Evolutionary conservation across 1,139 yeast genomes (phyloP).

Genomic region (Taphrina sp.): DNA sequence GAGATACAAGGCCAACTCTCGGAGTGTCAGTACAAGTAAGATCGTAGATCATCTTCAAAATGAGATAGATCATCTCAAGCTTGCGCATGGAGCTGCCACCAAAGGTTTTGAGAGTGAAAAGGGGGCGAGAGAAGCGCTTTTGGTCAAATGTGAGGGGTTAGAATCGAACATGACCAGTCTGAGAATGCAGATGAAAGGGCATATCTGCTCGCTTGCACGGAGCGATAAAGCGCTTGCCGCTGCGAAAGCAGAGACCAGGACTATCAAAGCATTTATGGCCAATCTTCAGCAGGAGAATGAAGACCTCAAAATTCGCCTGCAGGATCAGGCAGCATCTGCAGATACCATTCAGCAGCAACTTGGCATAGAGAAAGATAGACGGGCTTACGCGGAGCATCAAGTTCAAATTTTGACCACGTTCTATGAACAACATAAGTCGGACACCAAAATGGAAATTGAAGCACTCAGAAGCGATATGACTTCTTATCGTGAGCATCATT

Average conservation of each 20-base stretch:
- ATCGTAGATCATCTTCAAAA: conserved; percentile 33
- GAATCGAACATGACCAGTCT: conserved; percentile 27
- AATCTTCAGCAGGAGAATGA: no score
- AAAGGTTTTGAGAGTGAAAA: conserved; percentile 24
- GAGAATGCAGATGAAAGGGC: conserved; percentile 17
- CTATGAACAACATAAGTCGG: no score
- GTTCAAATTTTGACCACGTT: no score
- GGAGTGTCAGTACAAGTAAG: conserved; percentile 23
- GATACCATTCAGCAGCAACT: no score
- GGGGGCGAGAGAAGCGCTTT: conserved; percentile 25
- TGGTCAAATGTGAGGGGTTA: conserved; percentile 11
- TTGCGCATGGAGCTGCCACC: conserved; percentile 21
- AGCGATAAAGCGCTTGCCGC: conserved; percentile 20
- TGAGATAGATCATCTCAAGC: conserved; percentile 27
- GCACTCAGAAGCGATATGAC: no score
- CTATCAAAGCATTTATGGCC: no score
- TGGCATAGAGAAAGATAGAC: no score
- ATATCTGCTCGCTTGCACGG: conserved; percentile 1
- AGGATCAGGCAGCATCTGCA: no score
- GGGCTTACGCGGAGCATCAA: no score
- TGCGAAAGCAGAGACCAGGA: conserved; percentile 19
- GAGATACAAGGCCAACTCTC: neutral
- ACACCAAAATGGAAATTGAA: no score
- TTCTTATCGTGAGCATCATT: no score
- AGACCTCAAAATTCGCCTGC: no score